Base-by-base conservation (phyloP, 129 eudicot genomes). In the Flaveria linearis region DNA sequence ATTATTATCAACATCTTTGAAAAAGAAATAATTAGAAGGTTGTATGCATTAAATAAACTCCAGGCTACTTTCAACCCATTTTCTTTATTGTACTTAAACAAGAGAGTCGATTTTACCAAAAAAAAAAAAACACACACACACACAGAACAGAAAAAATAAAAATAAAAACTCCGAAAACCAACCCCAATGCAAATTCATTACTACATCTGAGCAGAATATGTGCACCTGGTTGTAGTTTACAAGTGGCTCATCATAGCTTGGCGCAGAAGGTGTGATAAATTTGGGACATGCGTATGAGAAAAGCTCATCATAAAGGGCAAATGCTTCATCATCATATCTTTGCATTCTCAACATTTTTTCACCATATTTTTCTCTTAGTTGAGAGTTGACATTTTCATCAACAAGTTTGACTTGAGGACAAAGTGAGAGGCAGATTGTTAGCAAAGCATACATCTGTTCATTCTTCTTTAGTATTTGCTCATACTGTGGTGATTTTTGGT, bases 271-370 rank as follows among this genome's bases (percentile, higher is more conserved):
- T n/a, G 96, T 94, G 65, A 91, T 94, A 62, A 94, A 94, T 69
- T 91, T 91, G 72, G 98, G 98, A 78, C 98, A 94, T 10, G 98
- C 98, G 74, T 94, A 94, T 4, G 98, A 94, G 80, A 94, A 94
- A 71, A 94, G 97, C 84, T 94, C 98, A 71, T 91, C 97, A 86
- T 91, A 94, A 0, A 85, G 84, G 5, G 82, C 88, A 85, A 89
- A 86, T 49, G 97, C 88, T 79, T 94, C 98, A 39, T 94, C 98
- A 72, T 91, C 97, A 42, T 73, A 84, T 74, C 94, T 80, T 78
- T 85, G 97, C 99, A 94, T 94, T 75, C 93, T 83, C 68, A 22
- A 79, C 99, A 94, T 91, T 74, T 94, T 94, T 72, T 91, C 99
- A 52, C 99, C 99, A 81, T 94, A 84, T 76, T 94, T 94, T 83